Conservation (phyloP, 23 red algal species). For the Cyanidioschyzon merolae region DNA sequence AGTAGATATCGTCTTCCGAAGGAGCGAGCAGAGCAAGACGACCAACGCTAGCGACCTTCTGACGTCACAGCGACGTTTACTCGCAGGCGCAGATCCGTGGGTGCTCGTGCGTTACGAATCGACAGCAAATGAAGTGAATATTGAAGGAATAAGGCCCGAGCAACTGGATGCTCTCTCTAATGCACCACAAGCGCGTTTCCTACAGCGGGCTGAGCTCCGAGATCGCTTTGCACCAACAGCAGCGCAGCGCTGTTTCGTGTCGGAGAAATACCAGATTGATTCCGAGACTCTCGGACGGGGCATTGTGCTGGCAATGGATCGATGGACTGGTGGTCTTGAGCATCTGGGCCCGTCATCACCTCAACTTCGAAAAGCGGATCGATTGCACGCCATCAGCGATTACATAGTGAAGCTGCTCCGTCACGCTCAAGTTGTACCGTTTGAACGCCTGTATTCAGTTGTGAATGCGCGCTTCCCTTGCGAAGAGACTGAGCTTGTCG, state of each 20-base stretch:
- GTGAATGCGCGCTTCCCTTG: not conserved
- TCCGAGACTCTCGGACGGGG: not conserved
- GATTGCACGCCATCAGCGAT: not conserved
- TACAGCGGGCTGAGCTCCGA: not conserved
- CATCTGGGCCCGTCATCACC: not conserved
- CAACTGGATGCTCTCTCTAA: not conserved
- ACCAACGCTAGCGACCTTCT: not conserved
- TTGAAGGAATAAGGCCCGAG: not conserved
- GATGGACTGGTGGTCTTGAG: not conserved
- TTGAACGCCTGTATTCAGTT: not conserved
- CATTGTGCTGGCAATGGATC: not conserved
- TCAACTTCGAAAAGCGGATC: not conserved
- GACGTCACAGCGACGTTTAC: not conserved
- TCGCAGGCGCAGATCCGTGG: not conserved
- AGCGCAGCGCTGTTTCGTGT: not conserved
- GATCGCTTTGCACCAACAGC: not conserved
- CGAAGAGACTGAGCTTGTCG: not conserved
- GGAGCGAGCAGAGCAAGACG: not conserved
- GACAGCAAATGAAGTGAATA: not conserved
- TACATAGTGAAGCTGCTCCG: not conserved
- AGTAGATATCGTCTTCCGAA: not conserved
- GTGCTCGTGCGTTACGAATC: not conserved
- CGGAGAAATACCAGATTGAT: not conserved
- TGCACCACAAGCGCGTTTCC: not conserved
- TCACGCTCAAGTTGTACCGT: not conserved